Base-by-base conservation (phyloP, 176 grass and related monocot species). In the Zea luxurians region DNA sequence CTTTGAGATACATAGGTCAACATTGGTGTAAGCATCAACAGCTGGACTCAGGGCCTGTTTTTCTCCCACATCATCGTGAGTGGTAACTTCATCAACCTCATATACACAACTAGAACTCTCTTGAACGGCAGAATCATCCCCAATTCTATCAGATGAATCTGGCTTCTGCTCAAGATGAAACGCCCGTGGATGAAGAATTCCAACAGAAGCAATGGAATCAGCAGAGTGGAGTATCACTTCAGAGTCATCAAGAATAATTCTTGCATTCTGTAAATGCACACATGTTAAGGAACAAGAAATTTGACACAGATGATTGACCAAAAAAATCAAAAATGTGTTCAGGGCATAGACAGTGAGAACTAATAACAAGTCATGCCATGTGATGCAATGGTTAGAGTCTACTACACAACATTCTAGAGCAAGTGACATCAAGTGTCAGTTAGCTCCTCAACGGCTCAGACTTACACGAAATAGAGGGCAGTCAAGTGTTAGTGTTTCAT, bases 401-500 rank as follows among this genome's bases (percentile, higher is more conserved):
- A 68, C 1, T 38, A 69, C 7, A 38, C 17, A 55, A 12, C 21
- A 80, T 64, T 80, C 59, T 83, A 63, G 61, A 35, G 48, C 7
- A 88, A 58, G 27, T 57, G 13, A 13, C 34, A 59, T 41, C 48
- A 79, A 53, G 7, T 67, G 80, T 75, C 17, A 70, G 27, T 76
- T 35, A 80, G 70, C 47, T 80, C 27, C 62, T 83, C 21, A 34
- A 48, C 48, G 45, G 11, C 27, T 70, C 67, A 35, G 74, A 92
- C 89, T 94, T 90, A 97, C 95, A 84, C 59, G 70, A 84, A 97
- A 97, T 13, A 97, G 80, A 85, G 95, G 95, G 90, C 95, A 98
- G 70, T 98, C 91, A 83, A 98, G 95, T 76, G 95, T 98, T 78
- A 98, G 69, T 59, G 95, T 94, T 90, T 98, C 95, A 66, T 98